Base-by-base conservation (phyloP, 768 basidiomycete species). In the Pisolithus marmoratus region DNA sequence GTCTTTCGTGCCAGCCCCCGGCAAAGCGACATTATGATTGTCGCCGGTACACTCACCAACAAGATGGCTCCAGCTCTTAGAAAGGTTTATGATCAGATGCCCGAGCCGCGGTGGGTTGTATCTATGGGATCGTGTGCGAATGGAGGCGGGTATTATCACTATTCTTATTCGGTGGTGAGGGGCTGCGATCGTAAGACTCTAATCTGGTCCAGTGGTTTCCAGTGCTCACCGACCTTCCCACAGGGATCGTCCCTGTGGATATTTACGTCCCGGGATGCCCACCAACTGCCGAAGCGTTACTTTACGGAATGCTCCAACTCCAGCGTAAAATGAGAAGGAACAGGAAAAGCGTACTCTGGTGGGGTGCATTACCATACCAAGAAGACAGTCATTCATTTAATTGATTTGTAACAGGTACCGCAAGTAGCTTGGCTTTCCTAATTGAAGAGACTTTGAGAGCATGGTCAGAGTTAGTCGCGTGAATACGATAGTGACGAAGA, bases 101-200 rank as follows among this genome's bases (percentile, higher is more conserved):
- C 96, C 29, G 94, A 97, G 63, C 96, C 96, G 83, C 89, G 95
- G 64, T 99, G 96, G 96, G 96, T 99, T 52, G 89, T 99, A 65
- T 98, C 95, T 23, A 98, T 99, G 96, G 96, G 96, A 43, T 97
- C 95, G 5, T 99, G 96, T 70, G 96, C 96, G 17, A 98, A 98
- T 68, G 96, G 96, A 27, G 93, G 94, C 51, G 94, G 93, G 15
- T 94, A 94, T 74, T 94, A 94, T 70, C 94, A 95, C 72, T 96
- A 97, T 70, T 96, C 95, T 24, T 99, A 99, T 72, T 94, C 94
- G 26, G 96, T 99, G 55, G 96, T 98, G 36, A 85, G 96, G 44
- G 96, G 96, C 15, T 98, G 95, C 68, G 96, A 99, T 75, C 84
- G 96, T 89, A 67, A 53, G 87, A 71, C 27, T 9, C 68, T 36